Conservation (phyloP, 495 filamentous ascomycete species). For the Tuber aestivum region DNA sequence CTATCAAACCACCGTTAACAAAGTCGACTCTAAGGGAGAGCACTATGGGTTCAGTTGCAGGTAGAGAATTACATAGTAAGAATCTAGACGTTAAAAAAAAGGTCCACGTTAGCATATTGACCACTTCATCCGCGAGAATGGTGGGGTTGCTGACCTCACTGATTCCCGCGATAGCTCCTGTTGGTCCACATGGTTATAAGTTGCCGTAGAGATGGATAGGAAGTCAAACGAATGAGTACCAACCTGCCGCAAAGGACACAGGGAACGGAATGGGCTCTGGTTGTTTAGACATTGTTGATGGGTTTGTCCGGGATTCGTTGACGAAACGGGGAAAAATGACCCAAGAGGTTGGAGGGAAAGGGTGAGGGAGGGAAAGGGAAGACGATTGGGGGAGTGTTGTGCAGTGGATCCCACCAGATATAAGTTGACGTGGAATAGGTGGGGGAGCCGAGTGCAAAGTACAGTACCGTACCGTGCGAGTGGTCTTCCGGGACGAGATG, state of each 20-base stretch:
- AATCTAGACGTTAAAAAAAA: slow-evolving; percentile 54
- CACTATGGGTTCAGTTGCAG: not conserved
- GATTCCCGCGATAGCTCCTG: slow-evolving; percentile 79
- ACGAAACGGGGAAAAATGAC: not conserved
- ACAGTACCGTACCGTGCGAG: not conserved
- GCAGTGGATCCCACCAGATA: not conserved
- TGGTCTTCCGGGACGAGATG: not conserved
- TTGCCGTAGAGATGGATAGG: slow-evolving; percentile 14
- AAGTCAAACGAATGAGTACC: slow-evolving; percentile 18
- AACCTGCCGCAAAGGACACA: slow-evolving; percentile 41
- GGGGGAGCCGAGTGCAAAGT: not conserved
- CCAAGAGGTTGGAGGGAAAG: not conserved
- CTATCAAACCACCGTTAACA: slow-evolving; percentile 47
- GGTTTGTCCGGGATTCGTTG: not conserved
- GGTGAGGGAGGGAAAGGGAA: not conserved
- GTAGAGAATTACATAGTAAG: slow-evolving; percentile 64
- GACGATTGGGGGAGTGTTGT: not conserved
- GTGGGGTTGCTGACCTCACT: slow-evolving; percentile 63
- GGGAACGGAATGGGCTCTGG: slow-evolving; percentile 39
- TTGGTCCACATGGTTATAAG: slow-evolving; percentile 18
- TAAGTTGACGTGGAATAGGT: not conserved
- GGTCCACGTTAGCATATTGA: slow-evolving; percentile 40
- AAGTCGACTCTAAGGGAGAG: slow-evolving; percentile 22
- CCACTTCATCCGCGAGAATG: slow-evolving; percentile 19
- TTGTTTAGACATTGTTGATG: slow-evolving; percentile 34